Evolutionary conservation across 108 stramenopile species (phyloP).

Genomic region (Nitzschia sp.): DNA sequence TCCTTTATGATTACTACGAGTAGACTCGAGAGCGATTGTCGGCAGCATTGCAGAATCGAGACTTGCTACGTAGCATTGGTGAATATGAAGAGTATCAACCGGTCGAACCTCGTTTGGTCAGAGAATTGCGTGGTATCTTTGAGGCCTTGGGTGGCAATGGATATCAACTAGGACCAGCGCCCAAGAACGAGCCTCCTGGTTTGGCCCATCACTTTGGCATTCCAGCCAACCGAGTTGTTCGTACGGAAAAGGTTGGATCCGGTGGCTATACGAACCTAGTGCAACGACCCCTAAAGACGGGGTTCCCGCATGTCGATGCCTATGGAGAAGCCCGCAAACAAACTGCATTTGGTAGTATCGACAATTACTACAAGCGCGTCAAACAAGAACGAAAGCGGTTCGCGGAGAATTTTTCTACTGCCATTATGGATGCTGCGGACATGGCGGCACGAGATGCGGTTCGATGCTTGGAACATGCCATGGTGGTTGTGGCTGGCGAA

Average conservation of each 20-base stretch:
- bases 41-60: conserved; percentile 79
- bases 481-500: conserved; percentile 75
- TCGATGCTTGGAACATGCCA: conserved; percentile 84
- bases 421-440: conserved; percentile 59
- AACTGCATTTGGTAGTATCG: conserved; percentile 63
- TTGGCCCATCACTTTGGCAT: conserved; percentile 46
- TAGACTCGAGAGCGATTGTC: conserved; percentile 70
- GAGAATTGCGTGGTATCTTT: conserved; percentile 83
- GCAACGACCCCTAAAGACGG: conserved; percentile 48
- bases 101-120: conserved; percentile 68
- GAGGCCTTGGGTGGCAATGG: conserved; percentile 81
- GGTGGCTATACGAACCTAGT: conserved; percentile 66
- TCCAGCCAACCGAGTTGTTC: conserved; percentile 55
- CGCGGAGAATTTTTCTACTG: conserved; percentile 35
- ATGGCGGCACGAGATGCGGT: conserved; percentile 80
- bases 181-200: conserved; percentile 53
- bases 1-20: background rate
- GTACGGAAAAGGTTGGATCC: conserved; percentile 85
- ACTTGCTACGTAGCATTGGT: conserved; percentile 81
- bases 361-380: conserved; percentile 70
- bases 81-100: conserved; percentile 88
- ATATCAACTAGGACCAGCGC: conserved; percentile 33
- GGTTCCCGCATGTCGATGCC: conserved; percentile 82
- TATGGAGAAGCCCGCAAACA: conserved; percentile 80
- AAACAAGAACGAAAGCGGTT: conserved; percentile 68